phyloP scores from a whole-genome alignment of 148 eudicot species.

The Fagopyrum esculentum region DNA sequence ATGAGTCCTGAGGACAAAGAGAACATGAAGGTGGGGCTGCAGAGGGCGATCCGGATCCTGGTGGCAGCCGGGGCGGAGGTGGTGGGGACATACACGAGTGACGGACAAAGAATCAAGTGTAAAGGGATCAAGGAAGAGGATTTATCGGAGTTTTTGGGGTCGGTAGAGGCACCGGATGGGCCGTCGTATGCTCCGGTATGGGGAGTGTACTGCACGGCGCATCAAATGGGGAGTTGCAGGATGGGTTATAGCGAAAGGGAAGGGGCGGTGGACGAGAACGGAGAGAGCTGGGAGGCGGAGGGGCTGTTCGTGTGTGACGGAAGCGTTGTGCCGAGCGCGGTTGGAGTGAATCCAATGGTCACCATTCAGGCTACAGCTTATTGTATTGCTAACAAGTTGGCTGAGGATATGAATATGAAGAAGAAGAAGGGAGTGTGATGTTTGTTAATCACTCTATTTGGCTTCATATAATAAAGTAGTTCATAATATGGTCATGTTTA shows the following conservation, averaged over 20 bases:
- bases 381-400: constrained; percentile 54
- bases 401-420: constrained; percentile 35
- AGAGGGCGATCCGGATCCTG: constrained; percentile 46
- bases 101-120: constrained; percentile 52
- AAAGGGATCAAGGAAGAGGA: constrained; percentile 34
- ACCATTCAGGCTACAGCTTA: constrained; percentile 76
- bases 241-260: constrained; percentile 50
- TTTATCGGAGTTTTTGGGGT: constrained; percentile 49
- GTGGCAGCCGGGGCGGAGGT: constrained; percentile 82
- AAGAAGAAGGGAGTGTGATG: background rate
- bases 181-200: constrained; percentile 34
- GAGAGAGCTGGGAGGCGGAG: constrained; percentile 84
- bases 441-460: background rate
- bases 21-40: constrained; percentile 38
- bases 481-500: too few species aligned
- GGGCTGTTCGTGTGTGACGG: constrained; percentile 75
- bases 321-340: constrained; percentile 65
- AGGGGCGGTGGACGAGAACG: constrained; percentile 68
- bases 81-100: constrained; percentile 61
- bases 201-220: constrained; percentile 64
- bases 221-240: constrained; percentile 89
- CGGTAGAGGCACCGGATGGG: constrained; percentile 41
- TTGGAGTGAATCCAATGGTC: constrained; percentile 91
- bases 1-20: constrained; percentile 30
- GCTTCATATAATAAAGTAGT: too few species aligned